Evolutionary conservation across 768 basidiomycete genomes (phyloP).

Genomic region (Saitozyma sp.): DNA sequence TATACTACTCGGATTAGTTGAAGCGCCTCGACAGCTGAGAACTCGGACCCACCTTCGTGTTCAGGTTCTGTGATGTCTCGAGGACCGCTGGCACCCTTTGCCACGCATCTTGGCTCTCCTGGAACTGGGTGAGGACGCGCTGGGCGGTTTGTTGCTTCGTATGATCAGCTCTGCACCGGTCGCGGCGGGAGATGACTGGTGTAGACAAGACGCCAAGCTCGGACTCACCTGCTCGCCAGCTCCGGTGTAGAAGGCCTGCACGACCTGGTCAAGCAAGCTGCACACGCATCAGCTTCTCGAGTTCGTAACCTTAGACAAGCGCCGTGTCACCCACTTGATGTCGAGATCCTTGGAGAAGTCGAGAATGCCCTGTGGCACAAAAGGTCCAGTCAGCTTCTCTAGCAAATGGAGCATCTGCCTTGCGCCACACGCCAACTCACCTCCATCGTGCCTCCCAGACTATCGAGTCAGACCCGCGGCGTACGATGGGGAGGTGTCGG

Average conservation of each 20-base stretch:
- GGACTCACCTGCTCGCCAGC: conserved; percentile 71
- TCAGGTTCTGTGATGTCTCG: conserved; percentile 76
- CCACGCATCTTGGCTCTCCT: conserved; percentile 95
- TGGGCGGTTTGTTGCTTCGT: conserved; percentile 90
- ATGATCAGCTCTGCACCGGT: conserved; percentile 7
- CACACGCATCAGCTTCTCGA: conserved; percentile 1
- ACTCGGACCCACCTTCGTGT: conserved; percentile 61
- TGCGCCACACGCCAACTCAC: conserved; percentile 15
- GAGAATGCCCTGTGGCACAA: conserved; percentile 67
- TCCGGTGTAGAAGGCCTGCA: conserved; percentile 86
- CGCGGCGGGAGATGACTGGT: not conserved
- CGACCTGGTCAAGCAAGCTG: conserved; percentile 83
- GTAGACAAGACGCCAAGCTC: no score
- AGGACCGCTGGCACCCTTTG: conserved; percentile 92
- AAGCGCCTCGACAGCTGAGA: conserved; percentile 3
- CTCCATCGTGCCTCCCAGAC: conserved; percentile 29
- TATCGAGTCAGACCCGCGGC: not conserved
- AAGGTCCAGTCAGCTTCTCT: conserved; percentile 5
- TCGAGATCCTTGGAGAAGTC: conserved; percentile 94
- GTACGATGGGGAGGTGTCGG: not conserved
- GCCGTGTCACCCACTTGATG: conserved; percentile 57
- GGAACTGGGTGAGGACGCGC: conserved; percentile 89
- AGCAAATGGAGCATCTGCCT: not conserved
- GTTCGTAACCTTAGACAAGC: not conserved
- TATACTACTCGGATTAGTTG: conserved; percentile 64